Evolutionary conservation across 495 filamentous ascomycete species (phyloP), one percentile per base, ranked within the genome.

Genomic region (Aspergillus indologenus): DNA sequence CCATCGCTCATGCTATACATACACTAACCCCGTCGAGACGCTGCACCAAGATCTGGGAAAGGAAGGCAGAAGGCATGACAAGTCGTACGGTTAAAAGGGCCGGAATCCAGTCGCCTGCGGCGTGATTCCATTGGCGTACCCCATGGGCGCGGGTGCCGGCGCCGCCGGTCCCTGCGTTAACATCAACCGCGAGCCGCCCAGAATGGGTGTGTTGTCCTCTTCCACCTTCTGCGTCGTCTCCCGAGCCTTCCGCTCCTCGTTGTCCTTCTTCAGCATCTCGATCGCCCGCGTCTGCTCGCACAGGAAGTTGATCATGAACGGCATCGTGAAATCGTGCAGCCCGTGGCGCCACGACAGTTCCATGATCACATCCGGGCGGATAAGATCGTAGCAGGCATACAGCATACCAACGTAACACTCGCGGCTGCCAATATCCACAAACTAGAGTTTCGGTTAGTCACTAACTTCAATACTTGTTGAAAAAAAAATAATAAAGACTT

Each of bases 351-450:
- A 99, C 54, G 93, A 96, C 53, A 99, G 80, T 78, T 99, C 95
- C 78, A 99, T 85, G 58, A 98, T 87, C 45, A 91, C 82, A 63
- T 96, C 88, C 14, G 95, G 87, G 18, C 89, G 89, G 68, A 99
- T 93, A 51, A 99, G 85, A 59, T 99, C 95, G 75, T 99, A 96
- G 82, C 95, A 99, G 53, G 95, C 86, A 68, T 99, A 99, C 55
- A 99, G 83, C 92, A 98, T 98, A 62, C 92, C 95, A 31, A 96
- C 93, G 73, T 96, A 99, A 80, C 95, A 99, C 77, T 99, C 95
- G 45, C 92, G 90, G 81, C 91, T 96, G 65, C 95, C 95, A 73
- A 98, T 97, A 71, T 98, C 95, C 65, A 99, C 94, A 66, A 99
- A 99, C 94, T 98, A 79, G 74, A 61, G 56, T 50, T 45, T 58